Evolutionary conservation across 2,329 filamentous ascomycete species (phyloP).

Genomic region (Pseudocercospora pini-densiflorae): DNA sequence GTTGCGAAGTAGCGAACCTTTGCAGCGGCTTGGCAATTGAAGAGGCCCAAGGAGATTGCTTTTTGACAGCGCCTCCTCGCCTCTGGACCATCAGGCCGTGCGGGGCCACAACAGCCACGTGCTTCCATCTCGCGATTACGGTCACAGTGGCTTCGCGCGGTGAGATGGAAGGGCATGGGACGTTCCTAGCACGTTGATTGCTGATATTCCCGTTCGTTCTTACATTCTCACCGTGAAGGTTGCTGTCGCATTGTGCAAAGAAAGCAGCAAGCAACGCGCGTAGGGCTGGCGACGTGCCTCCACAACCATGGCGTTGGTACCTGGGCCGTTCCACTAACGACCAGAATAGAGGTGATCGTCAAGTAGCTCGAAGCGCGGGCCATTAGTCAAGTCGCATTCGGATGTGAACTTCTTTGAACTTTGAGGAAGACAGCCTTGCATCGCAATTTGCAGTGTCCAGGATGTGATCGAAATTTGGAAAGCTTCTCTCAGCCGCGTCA

Average conservation of each 20-base stretch:
- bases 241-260: neutral
- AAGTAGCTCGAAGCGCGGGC: neutral
- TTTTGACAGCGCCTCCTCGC: neutral
- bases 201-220: neutral
- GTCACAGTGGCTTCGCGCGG: neutral
- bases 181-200: neutral
- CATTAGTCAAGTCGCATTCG: neutral
- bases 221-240: neutral
- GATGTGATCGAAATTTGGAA: neutral
- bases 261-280: neutral
- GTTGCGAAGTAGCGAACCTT: no score
- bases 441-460: neutral
- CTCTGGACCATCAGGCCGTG: neutral
- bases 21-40: no score
- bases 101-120: neutral
- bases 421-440: neutral
- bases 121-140: neutral
- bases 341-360: neutral
- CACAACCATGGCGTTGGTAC: neutral
- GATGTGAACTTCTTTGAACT: neutral
- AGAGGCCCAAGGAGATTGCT: neutral
- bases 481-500: no score
- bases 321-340: neutral
- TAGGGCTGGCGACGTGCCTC: neutral
- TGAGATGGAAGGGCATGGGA: neutral